phyloP scores from a whole-genome alignment of 2,329 filamentous ascomycete species.

The Pseudocercospora musae region DNA sequence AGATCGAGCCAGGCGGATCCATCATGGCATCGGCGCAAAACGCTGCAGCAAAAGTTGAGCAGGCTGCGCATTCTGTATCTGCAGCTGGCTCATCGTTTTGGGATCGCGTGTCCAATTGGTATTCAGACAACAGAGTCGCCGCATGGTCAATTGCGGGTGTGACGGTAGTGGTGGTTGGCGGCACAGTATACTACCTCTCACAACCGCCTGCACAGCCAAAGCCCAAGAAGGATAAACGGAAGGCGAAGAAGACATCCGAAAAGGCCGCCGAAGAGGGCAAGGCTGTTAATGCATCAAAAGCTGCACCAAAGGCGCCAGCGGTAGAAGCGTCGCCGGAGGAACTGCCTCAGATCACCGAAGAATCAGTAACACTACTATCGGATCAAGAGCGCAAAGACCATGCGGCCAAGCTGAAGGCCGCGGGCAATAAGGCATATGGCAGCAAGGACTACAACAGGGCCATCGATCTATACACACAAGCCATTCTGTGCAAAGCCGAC shows the following conservation, averaged over 20 bases:
- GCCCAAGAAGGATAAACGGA: conserved; percentile 85
- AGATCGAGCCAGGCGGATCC: conserved; percentile 1
- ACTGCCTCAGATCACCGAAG: conserved; percentile 50
- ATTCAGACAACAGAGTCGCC: conserved; percentile 88
- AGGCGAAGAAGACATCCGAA: conserved; percentile 69
- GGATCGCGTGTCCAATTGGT: conserved; percentile 89
- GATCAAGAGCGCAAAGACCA: conserved; percentile 76
- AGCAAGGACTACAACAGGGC: conserved; percentile 90
- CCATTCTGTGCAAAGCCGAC: conserved; percentile 94
- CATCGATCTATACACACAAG: conserved; percentile 92
- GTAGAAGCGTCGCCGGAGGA: conserved; percentile 43
- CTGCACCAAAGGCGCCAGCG: conserved; percentile 30
- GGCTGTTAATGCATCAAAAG: conserved; percentile 21
- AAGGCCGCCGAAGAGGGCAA: conserved; percentile 46
- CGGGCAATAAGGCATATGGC: conserved; percentile 94
- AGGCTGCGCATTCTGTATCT: conserved; percentile 32
- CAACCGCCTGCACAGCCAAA: conserved; percentile 46
- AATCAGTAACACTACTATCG: conserved; percentile 42
- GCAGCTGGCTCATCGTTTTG: conserved; percentile 67
- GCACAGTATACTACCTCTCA: conserved; percentile 85
- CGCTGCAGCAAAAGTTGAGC: conserved; percentile 19
- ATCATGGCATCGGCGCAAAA: conserved; percentile 19
- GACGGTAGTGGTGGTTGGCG: conserved; percentile 85
- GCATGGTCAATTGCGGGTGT: conserved; percentile 96
- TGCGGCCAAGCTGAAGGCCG: conserved; percentile 87